These are phyloP conservation scores for Hyaloperonospora arabidopsidis DNA, from an alignment of 352 stramenopile genomes.

Conservation along the genomic window DNA sequence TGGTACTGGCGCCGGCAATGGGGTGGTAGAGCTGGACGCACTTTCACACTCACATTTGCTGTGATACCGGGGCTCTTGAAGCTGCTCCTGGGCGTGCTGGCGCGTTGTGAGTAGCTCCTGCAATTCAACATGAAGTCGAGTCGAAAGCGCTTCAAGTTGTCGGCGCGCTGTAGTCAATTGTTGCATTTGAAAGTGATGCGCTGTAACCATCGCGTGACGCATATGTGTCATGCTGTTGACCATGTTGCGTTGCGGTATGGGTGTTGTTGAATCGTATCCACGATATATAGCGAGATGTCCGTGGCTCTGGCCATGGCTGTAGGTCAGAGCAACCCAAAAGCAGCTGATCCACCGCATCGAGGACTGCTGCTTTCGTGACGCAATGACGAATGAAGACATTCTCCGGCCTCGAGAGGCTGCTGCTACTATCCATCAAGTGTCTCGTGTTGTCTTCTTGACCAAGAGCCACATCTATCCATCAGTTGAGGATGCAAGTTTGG, in stretches of 20 bases:
- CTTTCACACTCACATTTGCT: constrained; percentile 21
- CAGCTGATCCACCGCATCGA: constrained; percentile 14
- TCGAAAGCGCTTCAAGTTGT: constrained; percentile 15
- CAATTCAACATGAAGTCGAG: constrained; percentile 12
- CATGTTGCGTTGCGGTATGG: neutral
- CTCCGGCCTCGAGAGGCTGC: too few relatives aligned
- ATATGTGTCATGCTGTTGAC: neutral
- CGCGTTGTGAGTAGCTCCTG: constrained; percentile 10
- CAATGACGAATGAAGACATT: constrained; percentile 26
- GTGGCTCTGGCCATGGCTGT: constrained; percentile 8
- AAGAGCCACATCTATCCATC: too few relatives aligned
- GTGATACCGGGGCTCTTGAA: constrained; percentile 9
- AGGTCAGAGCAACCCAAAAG: constrained; percentile 11
- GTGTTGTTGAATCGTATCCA: constrained; percentile 3
- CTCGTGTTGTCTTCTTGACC: too few relatives aligned
- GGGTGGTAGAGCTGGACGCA: neutral
- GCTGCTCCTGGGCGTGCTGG: neutral
- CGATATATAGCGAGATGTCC: constrained; percentile 4
- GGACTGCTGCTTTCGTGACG: constrained; percentile 20
- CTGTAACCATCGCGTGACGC: neutral
- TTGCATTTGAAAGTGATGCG: constrained; percentile 9
- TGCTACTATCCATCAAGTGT: too few relatives aligned
- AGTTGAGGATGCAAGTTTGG: too few relatives aligned
- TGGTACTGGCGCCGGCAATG: constrained; percentile 4
- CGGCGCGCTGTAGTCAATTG: constrained; percentile 6